Percentiles rank a stretch among this genome's conserved stretches.
These are phyloP conservation scores for Aquilaria sinensis DNA, from an alignment of 345 rosid species.

Conservation along the genomic window DNA sequence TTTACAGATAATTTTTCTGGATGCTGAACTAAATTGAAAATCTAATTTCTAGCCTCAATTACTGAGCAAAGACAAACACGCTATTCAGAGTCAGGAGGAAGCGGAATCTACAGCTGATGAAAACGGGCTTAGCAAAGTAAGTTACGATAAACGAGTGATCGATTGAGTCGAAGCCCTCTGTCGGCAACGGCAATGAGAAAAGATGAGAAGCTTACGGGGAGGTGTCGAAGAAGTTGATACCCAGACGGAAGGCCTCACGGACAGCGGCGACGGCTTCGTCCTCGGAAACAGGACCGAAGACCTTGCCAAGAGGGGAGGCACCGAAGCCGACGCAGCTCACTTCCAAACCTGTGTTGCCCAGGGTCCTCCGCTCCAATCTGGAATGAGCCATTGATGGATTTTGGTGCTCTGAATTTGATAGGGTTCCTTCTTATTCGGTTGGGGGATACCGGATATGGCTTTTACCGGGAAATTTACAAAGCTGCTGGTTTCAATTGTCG, in stretches of 20 bases:
- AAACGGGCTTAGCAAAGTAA: background rate
- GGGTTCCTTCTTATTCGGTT: background rate
- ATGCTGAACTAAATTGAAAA: too few relatives aligned
- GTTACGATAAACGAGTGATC: background rate
- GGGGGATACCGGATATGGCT: background rate
- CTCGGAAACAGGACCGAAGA: slow-evolving; percentile 82
- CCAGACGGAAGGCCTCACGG: slow-evolving; percentile 66
- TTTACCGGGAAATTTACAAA: background rate
- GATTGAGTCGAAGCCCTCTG: background rate
- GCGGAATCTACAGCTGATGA: background rate
- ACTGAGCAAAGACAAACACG: background rate
- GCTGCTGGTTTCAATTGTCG: background rate
- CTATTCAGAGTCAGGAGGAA: background rate
- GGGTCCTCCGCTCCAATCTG: slow-evolving; percentile 48
- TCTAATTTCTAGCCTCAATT: too few relatives aligned
- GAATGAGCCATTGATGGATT: slow-evolving; percentile 17
- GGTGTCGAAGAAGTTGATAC: slow-evolving; percentile 97
- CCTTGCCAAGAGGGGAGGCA: slow-evolving; percentile 83
- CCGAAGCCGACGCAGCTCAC: slow-evolving; percentile 86
- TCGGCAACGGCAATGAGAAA: background rate
- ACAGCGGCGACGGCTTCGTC: slow-evolving; percentile 76
- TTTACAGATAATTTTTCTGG: too few relatives aligned
- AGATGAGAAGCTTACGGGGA: slow-evolving; percentile 58
- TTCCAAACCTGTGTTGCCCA: slow-evolving; percentile 65
- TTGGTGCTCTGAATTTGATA: background rate